These are phyloP conservation scores for Rubus idaeus DNA, from an alignment of 306 rosid genomes.

Conservation along the genomic window DNA sequence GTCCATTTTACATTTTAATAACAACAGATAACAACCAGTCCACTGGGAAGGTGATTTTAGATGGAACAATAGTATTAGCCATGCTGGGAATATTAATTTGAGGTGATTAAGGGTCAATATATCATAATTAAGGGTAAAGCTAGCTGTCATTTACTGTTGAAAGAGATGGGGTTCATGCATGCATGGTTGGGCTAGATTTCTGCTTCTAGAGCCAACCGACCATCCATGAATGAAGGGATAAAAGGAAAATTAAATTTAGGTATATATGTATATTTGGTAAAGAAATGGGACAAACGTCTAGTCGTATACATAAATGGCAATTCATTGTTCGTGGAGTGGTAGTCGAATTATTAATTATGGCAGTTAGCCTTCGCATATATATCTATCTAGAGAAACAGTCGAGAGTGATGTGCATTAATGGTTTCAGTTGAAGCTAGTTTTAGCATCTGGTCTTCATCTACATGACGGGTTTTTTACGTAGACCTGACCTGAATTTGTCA, in stretches of 20 bases:
- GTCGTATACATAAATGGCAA: neutral
- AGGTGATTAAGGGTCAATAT: too few species aligned
- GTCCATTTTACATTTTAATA: neutral
- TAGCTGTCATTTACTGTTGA: neutral
- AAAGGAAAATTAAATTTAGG: neutral
- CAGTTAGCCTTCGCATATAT: neutral
- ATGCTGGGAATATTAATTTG: too few species aligned
- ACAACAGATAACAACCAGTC: neutral
- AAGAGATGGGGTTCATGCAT: neutral
- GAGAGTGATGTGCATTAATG: neutral
- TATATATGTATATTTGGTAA: too few species aligned
- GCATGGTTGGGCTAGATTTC: neutral
- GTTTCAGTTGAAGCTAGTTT: neutral
- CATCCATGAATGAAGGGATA: neutral
- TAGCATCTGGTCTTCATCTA: neutral
- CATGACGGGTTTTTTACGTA: neutral
- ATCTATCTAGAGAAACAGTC: too few species aligned
- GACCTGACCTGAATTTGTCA: neutral
- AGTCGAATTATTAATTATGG: neutral
- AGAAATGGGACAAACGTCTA: neutral
- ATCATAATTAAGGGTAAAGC: neutral
- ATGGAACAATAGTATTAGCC: too few species aligned
- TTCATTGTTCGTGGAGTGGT: neutral
- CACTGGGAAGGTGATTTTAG: too few species aligned
- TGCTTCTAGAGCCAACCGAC: constrained; percentile 2